phyloP scores from a whole-genome alignment of 1,284 basidiomycete genomes.

The Abortiporus biennis region DNA sequence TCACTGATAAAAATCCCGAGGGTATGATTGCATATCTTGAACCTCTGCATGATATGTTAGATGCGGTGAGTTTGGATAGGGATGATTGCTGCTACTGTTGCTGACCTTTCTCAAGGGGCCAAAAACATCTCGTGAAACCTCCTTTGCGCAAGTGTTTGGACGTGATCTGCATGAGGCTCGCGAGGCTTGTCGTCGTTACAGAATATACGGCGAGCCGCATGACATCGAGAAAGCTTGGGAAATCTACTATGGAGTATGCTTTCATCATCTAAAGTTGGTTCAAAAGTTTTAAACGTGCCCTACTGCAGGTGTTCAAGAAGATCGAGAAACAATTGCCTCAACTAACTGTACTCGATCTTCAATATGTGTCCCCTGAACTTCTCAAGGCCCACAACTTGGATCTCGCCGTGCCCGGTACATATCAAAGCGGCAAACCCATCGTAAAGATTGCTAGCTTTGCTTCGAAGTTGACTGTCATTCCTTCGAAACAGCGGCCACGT shows the following conservation, averaged over 20 bases:
- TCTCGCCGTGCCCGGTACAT: slow-evolving; percentile 94
- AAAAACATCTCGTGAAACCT: slow-evolving; percentile 91
- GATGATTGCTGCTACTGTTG: slow-evolving; percentile 3
- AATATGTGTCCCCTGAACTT: slow-evolving; percentile 95
- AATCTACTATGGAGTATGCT: slow-evolving; percentile 83
- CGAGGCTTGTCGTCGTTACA: slow-evolving; percentile 86
- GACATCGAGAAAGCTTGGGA: slow-evolving; percentile 99
- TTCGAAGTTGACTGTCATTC: slow-evolving; percentile 87
- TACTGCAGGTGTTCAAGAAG: slow-evolving; percentile 86
- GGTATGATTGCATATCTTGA: slow-evolving; percentile 96
- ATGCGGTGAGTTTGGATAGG: slow-evolving; percentile 73
- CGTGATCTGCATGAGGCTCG: slow-evolving; percentile 93
- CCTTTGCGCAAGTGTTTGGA: slow-evolving; percentile 93
- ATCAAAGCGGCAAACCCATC: slow-evolving; percentile 85
- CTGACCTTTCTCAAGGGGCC: slow-evolving; percentile 61
- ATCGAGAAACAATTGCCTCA: slow-evolving; percentile 93
- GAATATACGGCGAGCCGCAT: slow-evolving; percentile 80
- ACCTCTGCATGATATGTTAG: slow-evolving; percentile 91
- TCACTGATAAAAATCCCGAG: slow-evolving; percentile 97
- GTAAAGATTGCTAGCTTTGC: slow-evolving; percentile 84
- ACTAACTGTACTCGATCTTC: slow-evolving; percentile 89
- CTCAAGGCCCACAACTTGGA: slow-evolving; percentile 88
- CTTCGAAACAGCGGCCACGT: slow-evolving; percentile 97
- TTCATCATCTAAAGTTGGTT: neutral
- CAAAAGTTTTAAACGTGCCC: neutral